phyloP scores from a whole-genome alignment of 208 protist species.

The Acanthamoeba triangularis region DNA sequence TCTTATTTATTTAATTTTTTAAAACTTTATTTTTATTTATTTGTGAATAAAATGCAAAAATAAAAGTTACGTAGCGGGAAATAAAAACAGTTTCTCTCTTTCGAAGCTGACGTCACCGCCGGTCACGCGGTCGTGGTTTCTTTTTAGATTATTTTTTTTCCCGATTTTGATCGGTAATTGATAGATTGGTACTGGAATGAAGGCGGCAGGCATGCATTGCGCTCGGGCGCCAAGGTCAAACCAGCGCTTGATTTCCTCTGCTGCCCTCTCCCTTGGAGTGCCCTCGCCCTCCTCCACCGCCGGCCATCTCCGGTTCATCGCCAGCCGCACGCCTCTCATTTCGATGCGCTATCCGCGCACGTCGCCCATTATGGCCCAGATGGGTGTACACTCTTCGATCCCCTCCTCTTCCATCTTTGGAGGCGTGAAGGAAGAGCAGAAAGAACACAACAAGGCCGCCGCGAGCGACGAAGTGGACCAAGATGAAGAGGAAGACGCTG shows the following conservation, averaged over 20 bases:
- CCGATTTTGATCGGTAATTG: background rate
- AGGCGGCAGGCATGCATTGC: background rate
- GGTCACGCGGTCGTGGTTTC: too few relatives aligned
- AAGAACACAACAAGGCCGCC: background rate
- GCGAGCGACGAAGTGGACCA: background rate
- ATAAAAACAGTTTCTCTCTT: too few relatives aligned
- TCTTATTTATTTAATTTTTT: background rate
- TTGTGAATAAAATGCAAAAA: background rate
- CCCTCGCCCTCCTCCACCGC: background rate
- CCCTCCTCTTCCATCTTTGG: background rate
- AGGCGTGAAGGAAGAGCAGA: background rate
- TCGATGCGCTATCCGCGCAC: background rate
- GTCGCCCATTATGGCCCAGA: background rate
- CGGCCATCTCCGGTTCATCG: slow-evolving; percentile 1
- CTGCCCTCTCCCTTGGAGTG: background rate
- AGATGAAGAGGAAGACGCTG: background rate
- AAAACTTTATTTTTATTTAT: background rate
- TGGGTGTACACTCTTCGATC: background rate
- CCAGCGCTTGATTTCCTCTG: background rate
- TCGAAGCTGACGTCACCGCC: too few relatives aligned
- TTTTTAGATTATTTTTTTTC: background rate
- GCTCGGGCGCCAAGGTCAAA: background rate
- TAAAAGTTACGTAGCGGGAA: background rate
- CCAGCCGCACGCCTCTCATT: slow-evolving; percentile 1
- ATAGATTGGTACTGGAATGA: background rate